Conservation (phyloP, 257 asterid genomes). For the Rehmannia glutinosa region DNA sequence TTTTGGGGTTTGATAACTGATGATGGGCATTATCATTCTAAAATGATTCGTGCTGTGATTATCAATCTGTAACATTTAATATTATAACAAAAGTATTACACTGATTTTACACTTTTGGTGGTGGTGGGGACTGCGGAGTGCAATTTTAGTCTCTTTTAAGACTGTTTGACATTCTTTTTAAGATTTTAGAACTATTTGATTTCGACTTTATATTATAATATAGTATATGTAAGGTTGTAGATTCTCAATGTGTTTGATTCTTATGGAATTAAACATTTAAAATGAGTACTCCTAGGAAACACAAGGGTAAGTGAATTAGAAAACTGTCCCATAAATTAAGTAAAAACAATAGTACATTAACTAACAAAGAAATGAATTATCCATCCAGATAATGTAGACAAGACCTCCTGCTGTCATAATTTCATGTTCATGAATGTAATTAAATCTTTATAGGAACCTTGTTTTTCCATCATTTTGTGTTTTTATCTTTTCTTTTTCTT, state of each 20-base stretch:
- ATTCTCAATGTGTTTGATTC: constrained; percentile 28
- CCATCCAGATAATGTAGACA: no score
- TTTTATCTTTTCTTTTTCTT: no score
- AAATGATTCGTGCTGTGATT: constrained; percentile 68
- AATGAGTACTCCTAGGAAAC: constrained; percentile 19
- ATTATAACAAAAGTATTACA: constrained; percentile 5
- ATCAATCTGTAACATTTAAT: constrained; percentile 25
- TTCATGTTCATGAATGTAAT: no score
- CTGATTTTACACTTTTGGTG: constrained; percentile 18
- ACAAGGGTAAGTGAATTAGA: neutral
- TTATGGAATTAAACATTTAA: neutral
- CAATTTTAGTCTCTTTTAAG: constrained; percentile 21
- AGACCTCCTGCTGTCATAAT: no score
- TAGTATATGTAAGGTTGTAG: constrained; percentile 11
- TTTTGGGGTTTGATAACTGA: constrained; percentile 43
- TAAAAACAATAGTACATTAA: no score
- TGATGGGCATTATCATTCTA: constrained; percentile 79
- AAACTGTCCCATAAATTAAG: neutral
- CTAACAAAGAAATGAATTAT: no score
- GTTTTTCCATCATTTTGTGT: no score
- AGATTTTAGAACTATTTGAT: constrained; percentile 4
- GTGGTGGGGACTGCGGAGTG: constrained; percentile 33
- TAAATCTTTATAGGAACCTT: no score
- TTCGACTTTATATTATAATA: constrained; percentile 2
- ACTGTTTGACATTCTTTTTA: constrained; percentile 20